Percentiles rank a stretch among this genome's conserved stretches.
phyloP scores from a whole-genome alignment of 2,329 filamentous ascomycete species.

The Cadophora gregata region DNA sequence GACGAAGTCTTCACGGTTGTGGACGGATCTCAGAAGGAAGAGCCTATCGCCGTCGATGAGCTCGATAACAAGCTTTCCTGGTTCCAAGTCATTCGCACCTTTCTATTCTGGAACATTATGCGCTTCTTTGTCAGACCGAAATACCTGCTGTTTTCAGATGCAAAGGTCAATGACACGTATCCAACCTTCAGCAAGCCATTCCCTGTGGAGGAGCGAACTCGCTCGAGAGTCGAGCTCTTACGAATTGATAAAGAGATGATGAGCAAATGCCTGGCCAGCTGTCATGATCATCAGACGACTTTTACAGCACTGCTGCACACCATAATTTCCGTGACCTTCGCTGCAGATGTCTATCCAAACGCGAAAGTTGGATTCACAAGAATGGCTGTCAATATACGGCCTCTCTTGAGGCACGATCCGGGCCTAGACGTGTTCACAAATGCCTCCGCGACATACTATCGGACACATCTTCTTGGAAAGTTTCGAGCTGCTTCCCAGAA shows the following conservation, averaged over 20 bases:
- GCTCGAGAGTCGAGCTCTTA: conserved; percentile 16
- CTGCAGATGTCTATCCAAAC: conserved; percentile 27
- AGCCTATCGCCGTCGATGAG: conserved; percentile 21
- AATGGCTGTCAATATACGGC: conserved; percentile 28
- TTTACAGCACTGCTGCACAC: conserved; percentile 31
- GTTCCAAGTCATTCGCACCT: conserved; percentile 21
- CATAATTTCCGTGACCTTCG: conserved; percentile 28
- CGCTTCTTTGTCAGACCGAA: conserved; percentile 28
- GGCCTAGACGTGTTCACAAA: conserved; percentile 26
- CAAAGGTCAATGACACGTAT: conserved; percentile 16
- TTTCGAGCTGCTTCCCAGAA: conserved; percentile 20
- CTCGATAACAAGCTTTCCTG: conserved; percentile 25
- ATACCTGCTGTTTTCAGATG: conserved; percentile 31
- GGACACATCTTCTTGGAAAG: conserved; percentile 21
- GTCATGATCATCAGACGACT: conserved; percentile 28
- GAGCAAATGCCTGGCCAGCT: conserved; percentile 18
- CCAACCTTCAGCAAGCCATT: conserved; percentile 26
- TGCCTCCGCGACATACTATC: conserved; percentile 23
- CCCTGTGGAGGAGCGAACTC: conserved; percentile 19
- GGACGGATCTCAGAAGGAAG: background rate
- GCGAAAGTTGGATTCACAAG: conserved; percentile 25
- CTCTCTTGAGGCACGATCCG: conserved; percentile 16
- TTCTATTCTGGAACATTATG: conserved; percentile 27
- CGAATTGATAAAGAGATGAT: conserved; percentile 23
- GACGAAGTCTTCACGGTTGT: background rate